Evolutionary conservation across 345 rosid species (phyloP), one percentile per base, ranked within the genome.

Genomic region (Pelargonium nanum): DNA sequence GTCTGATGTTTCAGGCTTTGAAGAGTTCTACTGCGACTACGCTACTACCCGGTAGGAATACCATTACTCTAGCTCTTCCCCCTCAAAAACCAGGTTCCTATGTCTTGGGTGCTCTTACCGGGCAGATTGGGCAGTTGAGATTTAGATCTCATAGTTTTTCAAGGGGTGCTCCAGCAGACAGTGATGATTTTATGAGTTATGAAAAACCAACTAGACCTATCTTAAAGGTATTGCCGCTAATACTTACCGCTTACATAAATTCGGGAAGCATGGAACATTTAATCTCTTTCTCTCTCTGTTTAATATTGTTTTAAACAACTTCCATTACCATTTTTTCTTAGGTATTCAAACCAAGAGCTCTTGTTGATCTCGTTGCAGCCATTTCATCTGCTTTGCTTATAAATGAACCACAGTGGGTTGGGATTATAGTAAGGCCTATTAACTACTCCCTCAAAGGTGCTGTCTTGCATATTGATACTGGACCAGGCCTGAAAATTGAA

Each of bases 101-200:
- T 75, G 91, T 89, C 77, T 76, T 93, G 76, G 99, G 97, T 56
- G 97, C 79, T 68, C 89, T 93, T 57, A 85, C 94, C 21, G 99
- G 99, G 58, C 97, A 85, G 71, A 89, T 93, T 63, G 99, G 99
- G 57, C 87, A 77, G 32, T 74, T 93, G 81, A 87, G 83, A 79
- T 84, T 93, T 68, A 81, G 99, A 73, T 93, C 99, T 67, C 99
- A 89, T 77, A 89, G 87, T 76, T 89, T 78, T 80, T 93, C 99
- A 24, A 93, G 84, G 77, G 95, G 83, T 73, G 96, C 92, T 57
- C 99, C 99, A 26, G 97, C 87, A 26, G 97, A 93, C 66, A 85
- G 71, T 74, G 99, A 89, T 75, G 97, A 93, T 81, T 84, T 93
- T 65, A 89, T 89, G 96, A 89, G 94, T 75, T 84, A 85, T 72